Base-by-base conservation (phyloP, 768 basidiomycete species). In the Suillus spraguei region DNA sequence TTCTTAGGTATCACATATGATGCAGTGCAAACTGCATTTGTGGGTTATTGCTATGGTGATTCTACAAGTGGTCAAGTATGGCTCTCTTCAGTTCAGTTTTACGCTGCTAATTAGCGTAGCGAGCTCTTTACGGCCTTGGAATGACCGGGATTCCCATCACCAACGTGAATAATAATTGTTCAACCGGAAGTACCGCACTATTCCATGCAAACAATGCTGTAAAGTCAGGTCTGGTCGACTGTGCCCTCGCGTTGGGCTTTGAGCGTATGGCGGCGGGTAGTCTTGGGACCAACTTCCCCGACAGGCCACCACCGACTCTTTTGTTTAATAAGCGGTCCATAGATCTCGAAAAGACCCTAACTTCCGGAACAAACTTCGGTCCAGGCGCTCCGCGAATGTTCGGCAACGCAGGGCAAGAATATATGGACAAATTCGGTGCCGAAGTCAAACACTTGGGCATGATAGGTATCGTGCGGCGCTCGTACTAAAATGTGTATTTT, bases 151-250 rank as follows among this genome's bases (percentile, higher is more conserved):
- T 95, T 63, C 92, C 93, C 0, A 88, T 95, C 69, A 83, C 89
- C 58, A 95, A 94, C 68, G 90, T 94, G 49, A 94, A 92, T 79
- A 94, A 94, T 76, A 92, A 92, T 74, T 94, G 92, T 69, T 88
- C 92, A 4, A 92, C 92, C 0, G 92, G 92, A 5, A 89, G 88
- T 58, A 83, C 90, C 0, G 92, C 94, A 6, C 80, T 95, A 24
- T 91, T 84, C 73, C 84, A 90, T 53, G 91, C 89, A 8, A 89
- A 89, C 66, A 86, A 82, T 28, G 81, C 84, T 10, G 85, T 95
- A 52, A 91, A 88, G 72, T 83, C 82, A 46, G 89, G 89, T 16
- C 81, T 87, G 61, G 85, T 79, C 2, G 88, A 91, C 61, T 94
- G 92, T 71, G 85, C 88, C 1, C 78, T 95, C 24, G 93, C 94